Percentiles rank a stretch among this genome's conserved stretches.
phyloP scores from a whole-genome alignment of 2,329 filamentous ascomycete genomes.

The Colletotrichum tropicale region DNA sequence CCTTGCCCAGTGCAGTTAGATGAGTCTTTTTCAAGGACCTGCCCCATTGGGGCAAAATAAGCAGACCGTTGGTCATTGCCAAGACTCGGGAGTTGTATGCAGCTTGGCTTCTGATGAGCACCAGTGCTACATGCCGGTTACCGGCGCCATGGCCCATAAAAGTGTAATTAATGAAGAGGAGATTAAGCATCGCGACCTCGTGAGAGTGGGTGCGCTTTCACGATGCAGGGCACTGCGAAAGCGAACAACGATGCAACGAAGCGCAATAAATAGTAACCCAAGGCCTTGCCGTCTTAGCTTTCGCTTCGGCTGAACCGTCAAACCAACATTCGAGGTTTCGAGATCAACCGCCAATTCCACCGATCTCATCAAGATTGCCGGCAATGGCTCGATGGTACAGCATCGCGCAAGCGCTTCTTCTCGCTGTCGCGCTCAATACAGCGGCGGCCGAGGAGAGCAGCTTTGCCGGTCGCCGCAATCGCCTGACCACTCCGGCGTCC shows the following conservation, averaged over 20 bases:
- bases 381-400: background rate
- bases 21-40: conserved; percentile 2
- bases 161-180: background rate
- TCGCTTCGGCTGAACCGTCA: background rate
- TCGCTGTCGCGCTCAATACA: background rate
- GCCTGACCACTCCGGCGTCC: background rate
- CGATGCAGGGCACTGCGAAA: background rate
- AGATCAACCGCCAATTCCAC: background rate
- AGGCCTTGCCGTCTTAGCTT: background rate
- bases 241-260: background rate
- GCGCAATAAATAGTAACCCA: background rate
- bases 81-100: background rate
- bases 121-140: background rate
- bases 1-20: background rate
- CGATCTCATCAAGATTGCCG: background rate
- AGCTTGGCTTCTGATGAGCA: background rate
- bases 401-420: background rate
- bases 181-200: background rate
- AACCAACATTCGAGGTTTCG: background rate
- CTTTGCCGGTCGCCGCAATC: background rate
- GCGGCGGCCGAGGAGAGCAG: background rate
- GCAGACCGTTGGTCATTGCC: background rate
- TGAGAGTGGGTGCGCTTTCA: background rate
- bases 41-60: background rate
- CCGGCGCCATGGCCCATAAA: background rate